Percentiles rank a stretch among this genome's conserved stretches.
Conservation (phyloP, 2,329 filamentous ascomycete species). For the Ophiostoma perfectum region DNA sequence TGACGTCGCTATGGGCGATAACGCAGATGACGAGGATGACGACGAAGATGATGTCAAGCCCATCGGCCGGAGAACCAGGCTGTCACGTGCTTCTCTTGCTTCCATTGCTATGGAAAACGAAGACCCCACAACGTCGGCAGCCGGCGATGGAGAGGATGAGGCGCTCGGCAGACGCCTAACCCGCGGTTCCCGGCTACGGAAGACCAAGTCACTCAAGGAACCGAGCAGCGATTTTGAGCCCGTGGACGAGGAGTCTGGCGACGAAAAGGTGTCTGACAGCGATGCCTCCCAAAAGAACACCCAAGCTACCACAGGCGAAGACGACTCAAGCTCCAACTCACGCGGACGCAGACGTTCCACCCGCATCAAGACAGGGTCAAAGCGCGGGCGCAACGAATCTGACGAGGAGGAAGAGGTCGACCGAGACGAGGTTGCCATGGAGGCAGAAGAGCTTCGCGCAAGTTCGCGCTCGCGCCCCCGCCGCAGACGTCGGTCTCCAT, state of each 20-base stretch:
- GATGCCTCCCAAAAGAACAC: conserved; percentile 28
- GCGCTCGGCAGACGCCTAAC: conserved; percentile 45
- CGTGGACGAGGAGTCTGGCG: conserved; percentile 52
- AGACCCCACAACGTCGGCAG: conserved; percentile 16
- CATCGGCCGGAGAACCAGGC: conserved; percentile 37
- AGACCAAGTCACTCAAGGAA: conserved; percentile 45
- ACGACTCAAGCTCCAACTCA: conserved; percentile 45
- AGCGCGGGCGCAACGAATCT: conserved; percentile 46
- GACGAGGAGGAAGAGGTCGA: conserved; percentile 57
- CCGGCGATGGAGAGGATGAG: conserved; percentile 33
- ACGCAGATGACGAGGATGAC: conserved; percentile 25
- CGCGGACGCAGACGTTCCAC: conserved; percentile 42
- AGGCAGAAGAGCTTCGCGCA: conserved; percentile 56
- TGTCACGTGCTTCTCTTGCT: conserved; percentile 17
- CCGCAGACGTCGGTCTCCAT: conserved; percentile 47
- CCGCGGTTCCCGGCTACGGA: conserved; percentile 41
- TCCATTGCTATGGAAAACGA: conserved; percentile 20
- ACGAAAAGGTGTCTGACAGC: conserved; percentile 43
- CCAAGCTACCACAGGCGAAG: conserved; percentile 35
- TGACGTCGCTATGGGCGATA: conserved; percentile 4
- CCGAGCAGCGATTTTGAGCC: conserved; percentile 59
- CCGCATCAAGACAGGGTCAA: conserved; percentile 38
- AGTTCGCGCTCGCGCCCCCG: conserved; percentile 48
- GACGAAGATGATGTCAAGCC: conserved; percentile 38
- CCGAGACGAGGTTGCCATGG: conserved; percentile 59